A percentile compares a stretch with the other conserved stretches of the same genome.
Evolutionary conservation across 164 flowering plant genomes (phyloP).

Genomic region (Magnolia kwangsiensis): DNA sequence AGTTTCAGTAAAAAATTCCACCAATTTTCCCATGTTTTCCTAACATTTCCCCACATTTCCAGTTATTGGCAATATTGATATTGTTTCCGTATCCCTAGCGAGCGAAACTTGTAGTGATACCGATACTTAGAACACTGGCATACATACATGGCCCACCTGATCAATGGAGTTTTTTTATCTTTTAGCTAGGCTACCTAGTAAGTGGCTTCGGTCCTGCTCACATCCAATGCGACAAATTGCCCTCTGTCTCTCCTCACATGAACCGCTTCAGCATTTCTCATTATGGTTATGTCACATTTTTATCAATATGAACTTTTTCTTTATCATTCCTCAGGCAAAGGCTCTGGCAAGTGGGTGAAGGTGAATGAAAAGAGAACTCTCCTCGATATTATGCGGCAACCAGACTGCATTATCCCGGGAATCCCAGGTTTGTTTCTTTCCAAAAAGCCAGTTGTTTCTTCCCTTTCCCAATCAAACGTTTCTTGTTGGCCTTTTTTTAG

Average conservation of each 20-base stretch:
- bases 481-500: neutral
- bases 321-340: constrained; percentile 24
- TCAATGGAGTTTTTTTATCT: too few species aligned
- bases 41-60: too few species aligned
- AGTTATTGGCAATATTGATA: too few species aligned
- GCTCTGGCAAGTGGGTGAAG: constrained; percentile 56
- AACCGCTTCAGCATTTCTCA: too few species aligned
- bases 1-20: too few species aligned
- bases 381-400: constrained; percentile 51
- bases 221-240: neutral
- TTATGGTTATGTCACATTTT: too few species aligned
- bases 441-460: neutral
- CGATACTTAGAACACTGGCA: too few species aligned
- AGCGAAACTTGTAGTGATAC: too few species aligned
- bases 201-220: neutral
- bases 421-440: constrained; percentile 64
- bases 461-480: neutral
- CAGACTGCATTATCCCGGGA: constrained; percentile 61
- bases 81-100: too few species aligned
- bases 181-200: neutral
- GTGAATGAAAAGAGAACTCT: constrained; percentile 76
- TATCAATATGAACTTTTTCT: neutral
- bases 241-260: neutral
- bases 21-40: too few species aligned
- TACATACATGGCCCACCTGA: too few species aligned